Conservation (phyloP, 176 grass and related monocot species). For the Melocanna baccifera region DNA sequence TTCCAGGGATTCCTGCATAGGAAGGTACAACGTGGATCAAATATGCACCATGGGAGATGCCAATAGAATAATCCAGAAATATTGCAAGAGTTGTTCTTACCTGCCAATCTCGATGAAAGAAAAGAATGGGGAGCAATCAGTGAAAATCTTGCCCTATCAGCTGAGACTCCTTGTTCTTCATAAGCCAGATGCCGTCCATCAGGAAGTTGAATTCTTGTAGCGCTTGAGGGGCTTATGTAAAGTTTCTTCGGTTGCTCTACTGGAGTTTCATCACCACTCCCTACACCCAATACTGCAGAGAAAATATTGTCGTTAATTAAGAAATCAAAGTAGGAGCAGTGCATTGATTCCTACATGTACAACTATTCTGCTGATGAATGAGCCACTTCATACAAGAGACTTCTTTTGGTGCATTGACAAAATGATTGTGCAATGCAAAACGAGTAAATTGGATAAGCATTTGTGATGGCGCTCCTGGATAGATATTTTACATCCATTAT, state of each 20-base stretch:
- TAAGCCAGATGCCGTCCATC: constrained; percentile 85
- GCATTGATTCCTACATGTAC: not conserved
- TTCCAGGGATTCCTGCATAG: constrained; percentile 77
- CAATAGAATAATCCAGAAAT: constrained; percentile 10
- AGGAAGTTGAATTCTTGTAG: constrained; percentile 74
- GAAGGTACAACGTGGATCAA: constrained; percentile 28
- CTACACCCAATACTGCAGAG: constrained; percentile 73
- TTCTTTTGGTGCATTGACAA: not conserved
- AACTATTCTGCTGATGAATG: not conserved
- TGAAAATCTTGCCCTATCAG: constrained; percentile 73
- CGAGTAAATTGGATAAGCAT: not conserved
- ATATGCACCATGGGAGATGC: not conserved
- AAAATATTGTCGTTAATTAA: constrained; percentile 13
- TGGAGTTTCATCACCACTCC: constrained; percentile 38
- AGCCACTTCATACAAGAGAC: not conserved
- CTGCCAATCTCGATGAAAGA: constrained; percentile 87
- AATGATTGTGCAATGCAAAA: not conserved
- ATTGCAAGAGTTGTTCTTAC: constrained; percentile 33
- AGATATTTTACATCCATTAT: not conserved
- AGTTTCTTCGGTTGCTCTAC: constrained; percentile 65
- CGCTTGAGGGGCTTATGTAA: constrained; percentile 73
- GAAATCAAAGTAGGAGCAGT: constrained; percentile 7
- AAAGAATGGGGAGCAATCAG: constrained; percentile 87
- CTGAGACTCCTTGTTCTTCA: constrained; percentile 71
- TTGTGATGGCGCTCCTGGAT: not conserved